Evolutionary conservation across 1,284 basidiomycete species (phyloP).

Genomic region (Sutorius eximius): DNA sequence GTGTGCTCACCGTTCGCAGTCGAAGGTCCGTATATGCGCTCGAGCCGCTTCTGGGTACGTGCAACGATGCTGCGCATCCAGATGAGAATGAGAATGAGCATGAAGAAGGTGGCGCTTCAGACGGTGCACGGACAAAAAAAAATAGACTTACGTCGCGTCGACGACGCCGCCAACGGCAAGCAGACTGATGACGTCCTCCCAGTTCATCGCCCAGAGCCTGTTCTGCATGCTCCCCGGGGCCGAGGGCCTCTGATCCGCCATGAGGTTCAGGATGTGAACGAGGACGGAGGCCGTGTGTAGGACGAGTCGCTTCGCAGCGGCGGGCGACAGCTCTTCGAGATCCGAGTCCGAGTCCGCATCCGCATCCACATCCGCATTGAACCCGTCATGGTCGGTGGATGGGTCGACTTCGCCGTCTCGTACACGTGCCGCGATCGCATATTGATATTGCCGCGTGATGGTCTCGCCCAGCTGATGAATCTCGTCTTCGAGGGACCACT

Average conservation of each 20-base stretch:
- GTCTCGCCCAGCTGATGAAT: constrained; percentile 18
- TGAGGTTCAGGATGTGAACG: constrained; percentile 23
- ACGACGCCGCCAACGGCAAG: constrained; percentile 22
- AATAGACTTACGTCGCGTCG: constrained; percentile 18
- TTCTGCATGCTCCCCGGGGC: constrained; percentile 36
- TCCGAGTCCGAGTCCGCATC: constrained; percentile 10
- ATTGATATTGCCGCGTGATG: constrained; percentile 1
- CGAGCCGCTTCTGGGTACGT: constrained; percentile 24
- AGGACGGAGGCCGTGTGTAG: constrained; percentile 18
- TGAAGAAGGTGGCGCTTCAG: background rate
- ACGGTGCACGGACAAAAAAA: too few species aligned
- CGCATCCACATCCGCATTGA: background rate
- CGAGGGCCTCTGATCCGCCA: constrained; percentile 29
- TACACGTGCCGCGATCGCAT: background rate
- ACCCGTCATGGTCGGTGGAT: background rate
- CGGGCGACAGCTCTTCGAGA: constrained; percentile 13
- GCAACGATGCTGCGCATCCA: constrained; percentile 21
- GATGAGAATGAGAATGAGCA: constrained; percentile 1
- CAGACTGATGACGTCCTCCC: constrained; percentile 32
- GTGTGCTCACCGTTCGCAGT: constrained; percentile 13
- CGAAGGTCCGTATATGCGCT: constrained; percentile 27
- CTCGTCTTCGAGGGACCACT: constrained; percentile 32
- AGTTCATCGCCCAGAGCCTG: constrained; percentile 31
- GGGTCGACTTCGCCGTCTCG: background rate
- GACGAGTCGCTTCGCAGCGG: constrained; percentile 14